Evolutionary conservation across 1,284 basidiomycete species (phyloP).

Genomic region (Jaminaea rosea): DNA sequence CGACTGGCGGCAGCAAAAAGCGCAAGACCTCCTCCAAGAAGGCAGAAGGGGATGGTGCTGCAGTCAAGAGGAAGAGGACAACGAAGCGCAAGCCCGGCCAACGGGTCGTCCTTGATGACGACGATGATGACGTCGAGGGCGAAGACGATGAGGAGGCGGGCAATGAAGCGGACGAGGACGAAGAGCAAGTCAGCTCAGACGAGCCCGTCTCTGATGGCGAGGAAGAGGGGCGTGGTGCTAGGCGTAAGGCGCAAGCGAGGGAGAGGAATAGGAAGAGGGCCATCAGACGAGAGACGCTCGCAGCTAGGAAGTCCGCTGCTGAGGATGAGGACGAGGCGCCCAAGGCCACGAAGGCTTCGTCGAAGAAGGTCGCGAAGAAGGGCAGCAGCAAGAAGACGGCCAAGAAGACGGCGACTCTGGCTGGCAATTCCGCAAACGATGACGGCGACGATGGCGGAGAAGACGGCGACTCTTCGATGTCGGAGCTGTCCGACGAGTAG

Average conservation of each 20-base stretch:
- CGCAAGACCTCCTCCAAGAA: background rate
- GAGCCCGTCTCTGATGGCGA: background rate
- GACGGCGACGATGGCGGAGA: no score
- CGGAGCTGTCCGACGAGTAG: no score
- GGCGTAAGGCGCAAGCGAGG: background rate
- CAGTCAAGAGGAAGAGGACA: background rate
- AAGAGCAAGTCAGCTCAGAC: background rate
- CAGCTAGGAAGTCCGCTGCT: background rate
- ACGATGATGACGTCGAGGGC: constrained; percentile 13
- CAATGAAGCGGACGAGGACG: constrained; percentile 1
- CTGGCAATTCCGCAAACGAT: no score
- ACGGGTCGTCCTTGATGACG: no score
- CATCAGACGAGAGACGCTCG: background rate
- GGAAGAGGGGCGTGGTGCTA: background rate
- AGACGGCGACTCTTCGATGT: no score
- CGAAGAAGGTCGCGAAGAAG: no score
- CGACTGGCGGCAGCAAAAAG: no score
- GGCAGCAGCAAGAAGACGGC: no score
- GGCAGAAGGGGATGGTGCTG: background rate
- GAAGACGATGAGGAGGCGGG: constrained; percentile 22
- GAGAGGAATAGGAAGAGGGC: background rate
- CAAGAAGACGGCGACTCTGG: no score
- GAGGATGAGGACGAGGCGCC: background rate
- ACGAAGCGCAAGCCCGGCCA: constrained; percentile 2
- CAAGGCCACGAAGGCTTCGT: no score